A percentile compares a stretch with the other conserved stretches of the same genome.
Conservation (phyloP, 495 filamentous ascomycete species). For the Neurospora sp. region DNA sequence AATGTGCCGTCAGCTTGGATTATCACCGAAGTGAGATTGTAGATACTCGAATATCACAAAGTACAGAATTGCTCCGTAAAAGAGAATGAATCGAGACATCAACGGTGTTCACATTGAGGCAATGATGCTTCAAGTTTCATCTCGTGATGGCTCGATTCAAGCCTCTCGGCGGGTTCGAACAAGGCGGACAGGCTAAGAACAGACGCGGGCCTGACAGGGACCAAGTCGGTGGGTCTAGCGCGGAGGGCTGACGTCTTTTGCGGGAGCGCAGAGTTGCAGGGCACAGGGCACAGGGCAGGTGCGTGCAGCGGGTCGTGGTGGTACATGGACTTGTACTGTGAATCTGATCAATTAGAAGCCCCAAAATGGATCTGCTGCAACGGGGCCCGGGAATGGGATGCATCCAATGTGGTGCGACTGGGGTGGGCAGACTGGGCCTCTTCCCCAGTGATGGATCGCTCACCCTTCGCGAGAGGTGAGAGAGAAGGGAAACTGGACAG, state of each 20-base stretch:
- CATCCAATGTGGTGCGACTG: conserved; percentile 8
- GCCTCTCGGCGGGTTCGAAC: background rate
- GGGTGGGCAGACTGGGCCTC: background rate
- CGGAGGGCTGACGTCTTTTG: conserved; percentile 17
- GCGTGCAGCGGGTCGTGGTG: conserved; percentile 9
- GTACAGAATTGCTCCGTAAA: background rate
- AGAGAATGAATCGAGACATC: no score
- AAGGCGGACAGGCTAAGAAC: background rate
- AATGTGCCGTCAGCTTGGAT: background rate
- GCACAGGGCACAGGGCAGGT: background rate
- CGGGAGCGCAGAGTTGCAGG: background rate
- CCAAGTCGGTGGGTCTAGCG: conserved; percentile 12
- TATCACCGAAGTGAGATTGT: background rate
- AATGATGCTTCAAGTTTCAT: no score
- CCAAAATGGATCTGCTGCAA: conserved; percentile 13
- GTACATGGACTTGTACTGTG: conserved; percentile 1
- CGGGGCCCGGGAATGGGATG: conserved; percentile 9
- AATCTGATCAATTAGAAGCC: background rate
- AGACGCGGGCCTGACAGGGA: background rate
- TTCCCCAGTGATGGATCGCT: conserved; percentile 18
- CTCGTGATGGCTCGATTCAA: background rate
- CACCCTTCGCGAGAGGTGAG: conserved; percentile 25
- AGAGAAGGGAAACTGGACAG: conserved; percentile 8
- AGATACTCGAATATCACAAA: background rate
- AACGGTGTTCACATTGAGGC: no score